Evolutionary conservation across 129 eudicot species (phyloP).

Genomic region (Chrysanthemum makinoi): DNA sequence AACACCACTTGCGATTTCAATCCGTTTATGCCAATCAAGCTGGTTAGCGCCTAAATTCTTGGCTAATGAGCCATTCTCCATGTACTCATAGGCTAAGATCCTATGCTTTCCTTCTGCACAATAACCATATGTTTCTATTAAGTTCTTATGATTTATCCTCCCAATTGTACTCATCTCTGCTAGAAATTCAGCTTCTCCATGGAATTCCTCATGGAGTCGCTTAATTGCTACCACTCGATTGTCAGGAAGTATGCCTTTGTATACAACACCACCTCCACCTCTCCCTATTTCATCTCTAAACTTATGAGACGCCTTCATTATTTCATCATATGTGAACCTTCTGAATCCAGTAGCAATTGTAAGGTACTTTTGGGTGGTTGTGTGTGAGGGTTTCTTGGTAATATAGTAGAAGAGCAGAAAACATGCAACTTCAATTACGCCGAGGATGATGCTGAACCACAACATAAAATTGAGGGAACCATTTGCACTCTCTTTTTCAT

Average conservation of each 20-base stretch:
- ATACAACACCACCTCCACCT: not conserved
- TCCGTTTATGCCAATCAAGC: slow-evolving; percentile 36
- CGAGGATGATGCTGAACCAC: slow-evolving; percentile 12
- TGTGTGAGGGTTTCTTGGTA: not conserved
- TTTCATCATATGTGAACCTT: slow-evolving; percentile 9
- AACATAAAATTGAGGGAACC: not conserved
- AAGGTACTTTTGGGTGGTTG: slow-evolving; percentile 1
- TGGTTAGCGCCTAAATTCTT: slow-evolving; percentile 3
- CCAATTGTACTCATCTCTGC: slow-evolving; percentile 16
- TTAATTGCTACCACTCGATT: slow-evolving; percentile 5
- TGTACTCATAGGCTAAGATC: slow-evolving; percentile 13
- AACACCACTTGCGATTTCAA: slow-evolving; percentile 31
- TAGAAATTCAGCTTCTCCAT: slow-evolving; percentile 12
- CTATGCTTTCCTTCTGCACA: slow-evolving; percentile 10
- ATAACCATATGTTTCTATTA: slow-evolving; percentile 11
- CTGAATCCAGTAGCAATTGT: slow-evolving; percentile 10
- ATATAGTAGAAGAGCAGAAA: not conserved
- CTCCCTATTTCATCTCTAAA: not conserved
- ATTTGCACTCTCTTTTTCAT: not conserved
- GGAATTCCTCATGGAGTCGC: not conserved
- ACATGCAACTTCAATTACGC: not conserved
- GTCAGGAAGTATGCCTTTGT: slow-evolving; percentile 4
- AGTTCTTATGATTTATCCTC: slow-evolving; percentile 9
- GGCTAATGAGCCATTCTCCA: slow-evolving; percentile 7
- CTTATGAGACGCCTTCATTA: not conserved